Conservation (phyloP, 2,329 filamentous ascomycete species). For the Byssoonygena ceratinophila region DNA sequence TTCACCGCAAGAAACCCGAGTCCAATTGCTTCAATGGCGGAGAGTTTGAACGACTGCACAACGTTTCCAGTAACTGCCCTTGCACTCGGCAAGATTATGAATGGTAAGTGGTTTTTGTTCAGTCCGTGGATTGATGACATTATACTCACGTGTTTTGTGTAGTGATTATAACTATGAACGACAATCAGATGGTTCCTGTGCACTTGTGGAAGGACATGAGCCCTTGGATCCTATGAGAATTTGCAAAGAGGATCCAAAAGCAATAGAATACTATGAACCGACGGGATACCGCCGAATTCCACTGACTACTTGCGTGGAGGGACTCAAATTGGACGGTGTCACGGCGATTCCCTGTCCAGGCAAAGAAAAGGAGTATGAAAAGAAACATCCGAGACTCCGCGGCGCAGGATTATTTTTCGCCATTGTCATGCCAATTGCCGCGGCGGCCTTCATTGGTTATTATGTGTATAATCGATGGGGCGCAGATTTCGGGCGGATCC, state of each 20-base stretch:
- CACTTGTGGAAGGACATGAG: slow-evolving; percentile 60
- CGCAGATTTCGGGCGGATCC: slow-evolving; percentile 82
- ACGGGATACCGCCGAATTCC: slow-evolving; percentile 86
- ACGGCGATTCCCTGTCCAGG: slow-evolving; percentile 57
- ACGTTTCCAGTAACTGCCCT: slow-evolving; percentile 61
- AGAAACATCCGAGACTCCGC: slow-evolving; percentile 55
- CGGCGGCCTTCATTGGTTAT: slow-evolving; percentile 65
- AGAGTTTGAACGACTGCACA: slow-evolving; percentile 59
- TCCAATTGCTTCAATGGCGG: slow-evolving; percentile 71
- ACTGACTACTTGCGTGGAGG: slow-evolving; percentile 73
- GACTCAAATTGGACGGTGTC: slow-evolving; percentile 61
- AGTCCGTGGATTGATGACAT: neutral
- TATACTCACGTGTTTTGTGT: slow-evolving; percentile 9
- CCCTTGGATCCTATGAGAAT: slow-evolving; percentile 51
- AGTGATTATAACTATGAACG: slow-evolving; percentile 92
- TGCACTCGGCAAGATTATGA: slow-evolving; percentile 83
- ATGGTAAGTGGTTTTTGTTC: slow-evolving; percentile 52
- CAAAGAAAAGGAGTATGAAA: slow-evolving; percentile 70
- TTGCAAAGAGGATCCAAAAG: slow-evolving; percentile 55
- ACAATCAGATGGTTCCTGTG: slow-evolving; percentile 64
- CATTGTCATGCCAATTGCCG: slow-evolving; percentile 61
- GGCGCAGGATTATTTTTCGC: slow-evolving; percentile 75
- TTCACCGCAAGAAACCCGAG: slow-evolving; percentile 78
- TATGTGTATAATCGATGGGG: slow-evolving; percentile 78
- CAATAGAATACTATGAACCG: slow-evolving; percentile 68